Conservation (phyloP, 1,284 basidiomycete genomes). For the Cryptococcus sp. region DNA sequence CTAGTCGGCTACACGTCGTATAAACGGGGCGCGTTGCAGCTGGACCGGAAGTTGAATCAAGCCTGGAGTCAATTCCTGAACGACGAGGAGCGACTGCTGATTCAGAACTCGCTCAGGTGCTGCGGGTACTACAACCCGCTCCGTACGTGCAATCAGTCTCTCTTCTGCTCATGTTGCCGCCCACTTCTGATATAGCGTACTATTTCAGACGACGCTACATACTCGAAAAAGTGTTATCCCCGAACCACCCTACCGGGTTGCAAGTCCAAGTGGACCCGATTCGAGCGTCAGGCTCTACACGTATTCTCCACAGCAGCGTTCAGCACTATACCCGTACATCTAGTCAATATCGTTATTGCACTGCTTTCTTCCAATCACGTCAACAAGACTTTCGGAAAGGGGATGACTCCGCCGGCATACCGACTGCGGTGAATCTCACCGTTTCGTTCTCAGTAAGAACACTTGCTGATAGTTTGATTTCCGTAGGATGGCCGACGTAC, state of each 20-base stretch:
- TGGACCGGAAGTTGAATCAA: slow-evolving; percentile 49
- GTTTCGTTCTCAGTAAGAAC: not conserved
- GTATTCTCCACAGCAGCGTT: slow-evolving; percentile 33
- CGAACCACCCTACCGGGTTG: slow-evolving; percentile 46
- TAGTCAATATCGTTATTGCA: slow-evolving; percentile 39
- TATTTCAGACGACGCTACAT: slow-evolving; percentile 46
- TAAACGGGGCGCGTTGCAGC: slow-evolving; percentile 40
- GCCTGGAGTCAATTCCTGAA: slow-evolving; percentile 46
- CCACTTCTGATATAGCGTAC: not conserved
- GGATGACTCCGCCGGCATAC: slow-evolving; percentile 36
- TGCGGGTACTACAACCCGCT: slow-evolving; percentile 49
- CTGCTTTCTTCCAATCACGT: slow-evolving; percentile 44
- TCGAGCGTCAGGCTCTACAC: slow-evolving; percentile 29
- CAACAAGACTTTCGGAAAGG: slow-evolving; percentile 36
- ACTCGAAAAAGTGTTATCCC: slow-evolving; percentile 49
- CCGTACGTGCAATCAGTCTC: slow-evolving; percentile 27
- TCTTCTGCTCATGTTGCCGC: not conserved
- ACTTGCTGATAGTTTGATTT: not conserved
- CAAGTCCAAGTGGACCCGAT: slow-evolving; percentile 41
- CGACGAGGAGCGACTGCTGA: slow-evolving; percentile 33
- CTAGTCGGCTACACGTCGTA: slow-evolving; percentile 47
- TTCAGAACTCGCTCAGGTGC: slow-evolving; percentile 45
- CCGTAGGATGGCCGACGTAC: slow-evolving; percentile 26
- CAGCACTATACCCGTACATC: slow-evolving; percentile 38
- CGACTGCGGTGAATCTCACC: slow-evolving; percentile 30